Evolutionary conservation across 2,329 filamentous ascomycete species (phyloP).

Genomic region (Alternaria dauci): DNA sequence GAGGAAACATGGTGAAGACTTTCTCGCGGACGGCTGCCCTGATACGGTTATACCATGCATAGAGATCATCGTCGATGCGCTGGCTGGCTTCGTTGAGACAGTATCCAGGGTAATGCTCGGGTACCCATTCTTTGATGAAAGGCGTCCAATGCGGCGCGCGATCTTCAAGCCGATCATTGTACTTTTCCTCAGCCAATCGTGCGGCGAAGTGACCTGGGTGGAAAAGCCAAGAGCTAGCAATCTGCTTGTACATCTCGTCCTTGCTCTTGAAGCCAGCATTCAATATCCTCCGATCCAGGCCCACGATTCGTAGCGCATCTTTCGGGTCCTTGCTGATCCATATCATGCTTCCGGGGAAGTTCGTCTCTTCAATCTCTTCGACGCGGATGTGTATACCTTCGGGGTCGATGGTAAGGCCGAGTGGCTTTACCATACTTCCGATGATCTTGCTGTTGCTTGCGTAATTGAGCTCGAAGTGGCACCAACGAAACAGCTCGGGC

Average conservation of each 20-base stretch:
- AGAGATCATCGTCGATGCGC: conserved; percentile 3
- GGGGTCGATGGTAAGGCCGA: conserved; percentile 35
- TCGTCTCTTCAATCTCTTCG: conserved; percentile 33
- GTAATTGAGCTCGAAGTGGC: conserved; percentile 32
- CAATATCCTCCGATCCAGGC: conserved; percentile 31
- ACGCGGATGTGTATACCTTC: conserved; percentile 37
- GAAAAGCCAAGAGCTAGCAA: conserved; percentile 36
- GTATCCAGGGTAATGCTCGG: conserved; percentile 26
- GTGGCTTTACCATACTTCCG: conserved; percentile 37
- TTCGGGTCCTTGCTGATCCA: conserved; percentile 31
- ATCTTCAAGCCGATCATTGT: conserved; percentile 23
- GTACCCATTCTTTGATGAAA: conserved; percentile 37
- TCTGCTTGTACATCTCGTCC: conserved; percentile 33
- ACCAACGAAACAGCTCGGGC: conserved; percentile 31
- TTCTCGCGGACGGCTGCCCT: conserved; percentile 26
- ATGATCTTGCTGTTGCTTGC: conserved; percentile 36
- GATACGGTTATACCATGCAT: conserved; percentile 29
- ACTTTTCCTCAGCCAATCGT: conserved; percentile 32
- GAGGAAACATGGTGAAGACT: conserved; percentile 35
- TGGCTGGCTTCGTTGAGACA: background rate
- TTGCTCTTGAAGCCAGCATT: conserved; percentile 24
- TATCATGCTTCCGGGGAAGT: conserved; percentile 33
- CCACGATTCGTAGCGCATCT: conserved; percentile 28
- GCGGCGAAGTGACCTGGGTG: conserved; percentile 34
- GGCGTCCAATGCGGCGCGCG: conserved; percentile 27